Base-by-base conservation (phyloP, 2,329 filamentous ascomycete species). In the Ophiostoma tasmaniense region DNA sequence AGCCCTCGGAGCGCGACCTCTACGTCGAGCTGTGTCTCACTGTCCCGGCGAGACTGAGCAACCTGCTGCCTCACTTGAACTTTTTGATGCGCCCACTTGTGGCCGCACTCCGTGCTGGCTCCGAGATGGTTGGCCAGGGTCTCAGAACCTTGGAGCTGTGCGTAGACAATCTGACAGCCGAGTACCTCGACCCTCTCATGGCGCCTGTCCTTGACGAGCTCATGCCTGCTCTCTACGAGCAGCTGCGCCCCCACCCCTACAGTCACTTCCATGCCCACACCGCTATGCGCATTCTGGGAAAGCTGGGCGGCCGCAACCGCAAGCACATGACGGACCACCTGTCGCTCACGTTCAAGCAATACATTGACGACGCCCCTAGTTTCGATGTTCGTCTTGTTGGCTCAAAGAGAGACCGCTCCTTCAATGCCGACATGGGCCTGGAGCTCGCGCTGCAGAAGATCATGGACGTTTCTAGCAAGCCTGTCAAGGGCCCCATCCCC, bases 111-210 rank as follows among this genome's bases (percentile, higher is more conserved):
- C 87, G 93, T 69, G 93, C 93, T 22, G 93, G 94, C 17, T 93
- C 91, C 1, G 95, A 99, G 73, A 85, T 99, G 52, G 94, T 99
- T 22, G 93, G 93, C 0, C 96, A 99, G 78, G 95, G 95, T 0
- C 82, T 99, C 7, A 85, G 96, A 35, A 99, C 95, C 0, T 81
- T 99, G 5, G 95, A 99, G 76, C 85, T 99, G 1, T 99, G 95
- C 75, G 95, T 99, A 22, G 95, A 99, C 72, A 99, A 99, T 74
- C 84, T 99, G 0, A 99, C 96, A 0, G 94, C 95, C 0, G 95
- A 99, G 75, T 99, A 99, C 76, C 82, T 99, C 17, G 95, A 99
- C 74, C 96, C 95, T 0, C 98, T 99, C 75, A 99, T 99, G 94
- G 92, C 94, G 1, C 96, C 95, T 0, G 96, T 98, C 33, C 98